phyloP scores from a whole-genome alignment of 345 rosid species.

The Xanthoceras sorbifolium region DNA sequence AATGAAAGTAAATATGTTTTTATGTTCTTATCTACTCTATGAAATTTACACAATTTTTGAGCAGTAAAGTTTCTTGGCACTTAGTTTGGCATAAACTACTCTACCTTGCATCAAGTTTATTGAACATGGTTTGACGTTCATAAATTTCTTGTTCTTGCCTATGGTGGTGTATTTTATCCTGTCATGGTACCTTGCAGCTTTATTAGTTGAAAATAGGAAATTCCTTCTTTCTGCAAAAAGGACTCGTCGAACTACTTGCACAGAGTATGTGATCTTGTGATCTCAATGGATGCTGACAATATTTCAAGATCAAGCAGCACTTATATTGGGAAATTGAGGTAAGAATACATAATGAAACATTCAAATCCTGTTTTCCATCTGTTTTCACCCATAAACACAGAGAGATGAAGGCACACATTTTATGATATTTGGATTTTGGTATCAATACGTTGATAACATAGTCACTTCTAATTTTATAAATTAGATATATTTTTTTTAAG shows the following conservation, averaged over 20 bases:
- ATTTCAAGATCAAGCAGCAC: slow-evolving; percentile 66
- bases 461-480: too few species aligned
- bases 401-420: not conserved
- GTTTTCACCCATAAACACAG: not conserved
- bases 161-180: not conserved
- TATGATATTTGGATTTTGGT: not conserved
- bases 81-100: not conserved
- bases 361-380: not conserved
- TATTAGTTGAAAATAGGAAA: slow-evolving; percentile 66
- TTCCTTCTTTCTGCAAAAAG: slow-evolving; percentile 75
- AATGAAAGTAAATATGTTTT: not conserved
- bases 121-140: not conserved
- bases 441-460: slow-evolving; percentile 12
- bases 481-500: too few species aligned
- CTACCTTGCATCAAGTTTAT: too few species aligned
- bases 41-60: not conserved
- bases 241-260: slow-evolving; percentile 63
- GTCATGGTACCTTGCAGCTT: slow-evolving; percentile 32
- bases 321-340: slow-evolving; percentile 75
- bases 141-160: not conserved
- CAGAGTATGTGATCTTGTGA: slow-evolving; percentile 65
- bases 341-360: slow-evolving; percentile 10
- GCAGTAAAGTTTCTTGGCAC: not conserved
- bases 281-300: slow-evolving; percentile 72
- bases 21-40: not conserved